Evolutionary conservation across 345 rosid species (phyloP), one percentile per base, ranked within the genome.

Genomic region (Salix arbutifolia): DNA sequence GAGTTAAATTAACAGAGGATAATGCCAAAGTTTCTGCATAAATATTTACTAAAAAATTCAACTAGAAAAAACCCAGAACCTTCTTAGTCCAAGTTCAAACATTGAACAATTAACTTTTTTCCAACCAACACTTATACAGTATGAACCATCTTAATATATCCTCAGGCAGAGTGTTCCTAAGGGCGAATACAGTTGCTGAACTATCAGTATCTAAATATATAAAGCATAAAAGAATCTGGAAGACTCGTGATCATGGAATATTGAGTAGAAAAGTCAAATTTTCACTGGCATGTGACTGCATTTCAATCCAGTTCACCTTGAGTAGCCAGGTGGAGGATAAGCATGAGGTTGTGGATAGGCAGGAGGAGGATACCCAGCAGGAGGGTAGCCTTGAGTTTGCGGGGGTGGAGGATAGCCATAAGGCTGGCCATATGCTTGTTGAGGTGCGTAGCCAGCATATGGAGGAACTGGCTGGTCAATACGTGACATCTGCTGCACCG

Each of bases 401-500:
- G 56, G 72, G 2, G 76, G 71, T 1, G 76, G 71, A 19, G 86
- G 85, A 74, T 70, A 80, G 10, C 78, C 84, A 26, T 78, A 73
- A 61, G 83, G 87, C 52, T 73, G 89, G 33, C 71, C 81, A 44
- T 83, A 74, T 0, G 80, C 82, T 58, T 70, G 70, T 64, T 79
- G 86, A 62, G 88, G 87, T 69, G 90, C 89, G 73, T 88, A 81
- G 35, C 89, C 88, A 5, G 76, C 84, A 0, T 79, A 35, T 5
- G 90, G 89, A 65, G 89, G 88, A 67, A 74, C n/a, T 26, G 84
- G 85, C 72, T 85, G 90, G 77, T 90, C 87, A 33, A 88, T 69
- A 13, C 92, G 86, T 2, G 93, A 90, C 97, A 92, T 89, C 67
- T 91, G 91, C 79, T 89, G 94, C 74, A 82, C 42, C 1, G 88